phyloP scores from a whole-genome alignment of 495 filamentous ascomycete species.

The Penicillium cataractarum region DNA sequence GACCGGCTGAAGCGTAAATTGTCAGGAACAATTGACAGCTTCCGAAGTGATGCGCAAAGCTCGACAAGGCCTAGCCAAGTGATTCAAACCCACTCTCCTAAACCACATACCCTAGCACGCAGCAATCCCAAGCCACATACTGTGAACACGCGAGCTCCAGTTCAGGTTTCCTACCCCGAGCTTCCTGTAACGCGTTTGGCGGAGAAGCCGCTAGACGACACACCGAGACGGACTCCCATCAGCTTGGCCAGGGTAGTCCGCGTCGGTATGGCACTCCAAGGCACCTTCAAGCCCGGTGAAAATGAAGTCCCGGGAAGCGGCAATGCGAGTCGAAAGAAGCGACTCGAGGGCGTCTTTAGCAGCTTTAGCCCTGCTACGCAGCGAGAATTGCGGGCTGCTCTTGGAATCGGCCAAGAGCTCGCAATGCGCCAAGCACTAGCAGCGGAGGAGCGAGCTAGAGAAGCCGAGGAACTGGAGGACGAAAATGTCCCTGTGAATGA shows the following conservation, averaged over 20 bases:
- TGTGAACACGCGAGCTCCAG: constrained; percentile 1
- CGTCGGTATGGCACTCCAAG: constrained; percentile 52
- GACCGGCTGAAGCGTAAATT: constrained; percentile 37
- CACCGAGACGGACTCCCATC: constrained; percentile 21
- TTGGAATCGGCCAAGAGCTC: constrained; percentile 54
- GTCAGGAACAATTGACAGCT: constrained; percentile 25
- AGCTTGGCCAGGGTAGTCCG: constrained; percentile 48
- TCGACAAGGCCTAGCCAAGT: constrained; percentile 22
- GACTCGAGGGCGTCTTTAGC: constrained; percentile 46
- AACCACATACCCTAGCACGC: background rate
- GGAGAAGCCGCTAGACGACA: background rate
- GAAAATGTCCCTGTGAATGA: background rate
- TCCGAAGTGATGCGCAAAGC: constrained; percentile 22
- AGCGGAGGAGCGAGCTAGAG: constrained; percentile 5
- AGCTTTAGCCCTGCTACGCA: constrained; percentile 46
- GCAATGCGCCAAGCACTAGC: constrained; percentile 37
- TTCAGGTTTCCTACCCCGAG: constrained; percentile 23
- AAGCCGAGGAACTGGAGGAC: constrained; percentile 5
- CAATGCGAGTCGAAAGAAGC: constrained; percentile 27
- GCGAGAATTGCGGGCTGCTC: constrained; percentile 34
- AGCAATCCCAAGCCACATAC: background rate
- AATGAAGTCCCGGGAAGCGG: constrained; percentile 17
- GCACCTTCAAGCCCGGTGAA: constrained; percentile 38
- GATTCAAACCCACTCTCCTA: background rate
- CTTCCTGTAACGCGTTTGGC: constrained; percentile 11